Evolutionary conservation across 2,329 filamentous ascomycete genomes (phyloP), one percentile per base, ranked within the genome.

Genomic region (Aspergillus arachidicola): DNA sequence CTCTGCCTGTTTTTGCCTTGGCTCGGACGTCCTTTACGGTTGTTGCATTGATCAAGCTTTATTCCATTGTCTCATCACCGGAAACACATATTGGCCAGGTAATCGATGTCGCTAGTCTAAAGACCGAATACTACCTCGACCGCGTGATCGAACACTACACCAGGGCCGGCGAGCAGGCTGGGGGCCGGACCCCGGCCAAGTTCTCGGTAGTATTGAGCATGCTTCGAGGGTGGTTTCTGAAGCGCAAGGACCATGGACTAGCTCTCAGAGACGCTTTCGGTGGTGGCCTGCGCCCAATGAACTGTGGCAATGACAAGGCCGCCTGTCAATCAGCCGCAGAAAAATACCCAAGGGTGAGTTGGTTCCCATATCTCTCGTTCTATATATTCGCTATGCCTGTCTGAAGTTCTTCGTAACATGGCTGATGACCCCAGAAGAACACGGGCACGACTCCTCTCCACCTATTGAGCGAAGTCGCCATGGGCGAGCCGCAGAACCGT

Each of bases 11-110:
- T 3, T 89, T 91, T 71, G 87, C 86, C 73, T 88, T 91, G 69
- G 89, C 91, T 19, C 87, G 91, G 32, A 86, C 92, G 21, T 87
- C 89, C 12, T 92, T 92, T 72, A 88, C 87, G 6, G 84, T 89
- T 2, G 88, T 93, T 23, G 86, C 91, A 36, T 80, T 93, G 43
- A 89, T 92, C 73, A 93, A 92, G 76, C 85, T 93, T 65, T 90
- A 89, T 76, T 89, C 91, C 57, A 86, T 88, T 10, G 87, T 89
- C 4, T 85, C 86, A 1, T 84, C 85, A 16, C 85, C 88, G 0
- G 84, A 85, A 46, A 89, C 86, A 19, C 88, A 89, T 68, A 83
- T 94, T 1, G 88, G 87, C n/a, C 85, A 86, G 64, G 85, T 93
- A 21, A 89, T 94, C 66, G 84, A 88, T 67, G 86, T 86, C 66